Conservation (phyloP, 1,284 basidiomycete genomes). For the Pseudozyma flocculosa region DNA sequence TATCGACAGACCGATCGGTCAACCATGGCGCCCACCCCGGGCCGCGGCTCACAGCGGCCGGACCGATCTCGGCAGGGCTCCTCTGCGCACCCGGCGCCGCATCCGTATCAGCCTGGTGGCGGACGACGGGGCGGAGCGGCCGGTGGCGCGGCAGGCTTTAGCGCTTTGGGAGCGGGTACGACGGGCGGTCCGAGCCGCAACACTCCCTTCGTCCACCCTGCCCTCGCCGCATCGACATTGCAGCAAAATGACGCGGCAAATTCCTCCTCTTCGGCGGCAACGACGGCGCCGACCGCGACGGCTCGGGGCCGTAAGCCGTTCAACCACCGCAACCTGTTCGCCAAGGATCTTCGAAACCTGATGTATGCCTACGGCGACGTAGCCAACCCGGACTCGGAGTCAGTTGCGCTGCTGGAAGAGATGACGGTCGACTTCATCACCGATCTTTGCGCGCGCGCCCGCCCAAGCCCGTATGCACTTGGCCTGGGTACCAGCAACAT, state of each 20-base stretch:
- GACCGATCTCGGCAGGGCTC: too few relatives aligned
- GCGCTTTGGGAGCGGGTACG: too few relatives aligned
- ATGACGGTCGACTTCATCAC: conserved; percentile 87
- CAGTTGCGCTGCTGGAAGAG: conserved; percentile 88
- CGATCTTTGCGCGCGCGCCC: conserved; percentile 70
- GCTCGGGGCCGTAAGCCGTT: conserved; percentile 34
- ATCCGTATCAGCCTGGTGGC: too few relatives aligned
- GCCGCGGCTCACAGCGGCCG: too few relatives aligned
- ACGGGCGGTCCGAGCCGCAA: too few relatives aligned
- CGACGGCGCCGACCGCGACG: conserved; percentile 15
- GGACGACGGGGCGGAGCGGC: too few relatives aligned
- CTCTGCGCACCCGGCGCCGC: too few relatives aligned
- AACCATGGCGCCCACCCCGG: too few relatives aligned
- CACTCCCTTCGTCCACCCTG: conserved; percentile 32
- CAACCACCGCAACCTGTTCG: conserved; percentile 44
- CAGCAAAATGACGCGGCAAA: too few relatives aligned
- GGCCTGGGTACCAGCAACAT: conserved; percentile 36
- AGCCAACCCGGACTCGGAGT: conserved; percentile 78
- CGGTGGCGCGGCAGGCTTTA: too few relatives aligned
- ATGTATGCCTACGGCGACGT: conserved; percentile 97
- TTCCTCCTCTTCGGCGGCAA: conserved; percentile 1
- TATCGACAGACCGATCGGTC: too few relatives aligned
- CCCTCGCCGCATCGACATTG: conserved; percentile 17
- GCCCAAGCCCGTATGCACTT: conserved; percentile 38
- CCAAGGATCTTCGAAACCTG: conserved; percentile 66